Conservation (phyloP, 139 green algal genomes). For the Chlorella sorokiniana region DNA sequence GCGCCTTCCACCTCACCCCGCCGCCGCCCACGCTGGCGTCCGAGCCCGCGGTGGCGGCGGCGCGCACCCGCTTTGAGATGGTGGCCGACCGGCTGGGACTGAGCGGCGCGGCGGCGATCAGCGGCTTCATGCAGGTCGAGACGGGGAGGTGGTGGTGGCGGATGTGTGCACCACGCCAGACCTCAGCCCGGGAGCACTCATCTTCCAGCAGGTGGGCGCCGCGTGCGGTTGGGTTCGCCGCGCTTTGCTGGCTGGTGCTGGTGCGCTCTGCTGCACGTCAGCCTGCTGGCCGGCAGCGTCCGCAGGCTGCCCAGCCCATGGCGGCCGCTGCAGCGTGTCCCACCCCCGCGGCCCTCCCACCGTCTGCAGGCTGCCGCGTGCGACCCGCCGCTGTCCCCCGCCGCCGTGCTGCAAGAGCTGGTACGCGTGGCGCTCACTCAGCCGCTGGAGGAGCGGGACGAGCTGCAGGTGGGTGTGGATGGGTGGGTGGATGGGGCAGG, state of each 20-base stretch:
- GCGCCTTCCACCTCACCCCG: conserved; percentile 37
- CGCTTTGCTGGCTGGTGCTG: background rate
- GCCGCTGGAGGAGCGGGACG: conserved; percentile 11
- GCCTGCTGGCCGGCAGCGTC: too few species aligned
- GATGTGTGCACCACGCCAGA: conserved; percentile 57
- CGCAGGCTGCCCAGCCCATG: too few species aligned
- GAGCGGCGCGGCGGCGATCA: conserved; percentile 65
- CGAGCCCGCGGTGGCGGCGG: conserved; percentile 14
- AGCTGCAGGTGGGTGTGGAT: background rate
- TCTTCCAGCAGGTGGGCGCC: conserved; percentile 24
- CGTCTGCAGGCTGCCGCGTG: conserved; percentile 4
- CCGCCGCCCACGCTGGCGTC: conserved; percentile 16
- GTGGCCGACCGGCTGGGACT: conserved; percentile 61
- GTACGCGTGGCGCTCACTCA: conserved; percentile 2
- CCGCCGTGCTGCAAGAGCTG: conserved; percentile 26
- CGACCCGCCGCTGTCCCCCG: background rate
- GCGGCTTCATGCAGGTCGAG: conserved; percentile 67
- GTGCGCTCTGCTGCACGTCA: too few species aligned
- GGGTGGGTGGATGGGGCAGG: background rate
- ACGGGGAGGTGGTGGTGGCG: conserved; percentile 72
- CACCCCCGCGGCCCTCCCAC: background rate
- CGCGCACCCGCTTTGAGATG: conserved; percentile 46
- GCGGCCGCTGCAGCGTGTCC: background rate
- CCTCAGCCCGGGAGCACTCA: conserved; percentile 20
- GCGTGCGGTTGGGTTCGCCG: background rate